Conservation (phyloP, 805 yeast species). For the Lipomyces mesembrius region DNA sequence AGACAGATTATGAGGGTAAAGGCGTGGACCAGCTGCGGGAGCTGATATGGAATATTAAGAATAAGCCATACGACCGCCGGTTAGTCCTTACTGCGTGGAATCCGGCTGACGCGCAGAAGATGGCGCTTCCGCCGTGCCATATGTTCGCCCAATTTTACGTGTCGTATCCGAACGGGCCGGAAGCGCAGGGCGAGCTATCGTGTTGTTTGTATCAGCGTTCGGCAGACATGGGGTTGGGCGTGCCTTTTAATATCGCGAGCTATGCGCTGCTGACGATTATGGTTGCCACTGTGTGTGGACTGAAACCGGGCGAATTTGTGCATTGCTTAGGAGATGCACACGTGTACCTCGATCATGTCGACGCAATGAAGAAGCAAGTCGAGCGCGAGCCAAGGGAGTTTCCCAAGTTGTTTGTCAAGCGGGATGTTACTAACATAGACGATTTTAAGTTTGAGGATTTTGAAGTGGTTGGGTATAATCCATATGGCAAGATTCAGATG, state of each 20-base stretch:
- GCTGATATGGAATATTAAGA: slow-evolving; percentile 76
- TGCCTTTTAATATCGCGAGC: slow-evolving; percentile 97
- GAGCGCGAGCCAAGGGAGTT: slow-evolving; percentile 74
- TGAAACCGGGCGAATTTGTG: slow-evolving; percentile 94
- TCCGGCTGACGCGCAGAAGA: slow-evolving; percentile 87
- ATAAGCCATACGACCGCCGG: slow-evolving; percentile 92
- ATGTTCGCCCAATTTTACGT: slow-evolving; percentile 95
- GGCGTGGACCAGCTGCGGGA: slow-evolving; percentile 90
- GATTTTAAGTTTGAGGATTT: slow-evolving; percentile 90
- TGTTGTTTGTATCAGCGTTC: slow-evolving; percentile 94
- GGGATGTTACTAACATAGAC: slow-evolving; percentile 74
- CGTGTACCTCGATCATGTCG: slow-evolving; percentile 90
- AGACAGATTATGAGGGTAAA: slow-evolving; percentile 80
- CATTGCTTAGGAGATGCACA: slow-evolving; percentile 98
- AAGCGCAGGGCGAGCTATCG: slow-evolving; percentile 67
- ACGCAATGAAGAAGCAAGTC: slow-evolving; percentile 82
- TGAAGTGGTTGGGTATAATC: slow-evolving; percentile 76
- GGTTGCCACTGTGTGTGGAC: slow-evolving; percentile 94
- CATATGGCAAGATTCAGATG: slow-evolving; percentile 86
- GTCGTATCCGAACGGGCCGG: slow-evolving; percentile 63
- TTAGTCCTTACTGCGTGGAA: slow-evolving; percentile 98
- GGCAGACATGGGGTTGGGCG: slow-evolving; percentile 99
- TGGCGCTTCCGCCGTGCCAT: slow-evolving; percentile 99
- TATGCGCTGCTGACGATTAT: slow-evolving; percentile 89
- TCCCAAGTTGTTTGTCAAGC: slow-evolving; percentile 75